Conservation (phyloP, 805 yeast genomes). For the Candida anglica region DNA sequence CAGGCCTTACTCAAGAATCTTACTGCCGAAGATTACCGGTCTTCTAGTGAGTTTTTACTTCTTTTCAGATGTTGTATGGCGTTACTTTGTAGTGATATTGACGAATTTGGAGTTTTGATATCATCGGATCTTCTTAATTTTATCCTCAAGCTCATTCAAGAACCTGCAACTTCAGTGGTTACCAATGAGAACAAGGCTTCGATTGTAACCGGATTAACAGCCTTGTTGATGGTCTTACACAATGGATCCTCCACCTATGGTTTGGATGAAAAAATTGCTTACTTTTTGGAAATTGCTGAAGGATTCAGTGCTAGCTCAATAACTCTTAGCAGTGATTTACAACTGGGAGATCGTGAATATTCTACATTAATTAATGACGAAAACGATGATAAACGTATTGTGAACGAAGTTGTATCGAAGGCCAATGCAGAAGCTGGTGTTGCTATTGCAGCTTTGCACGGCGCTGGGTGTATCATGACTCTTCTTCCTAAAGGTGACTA, state of each 20-base stretch:
- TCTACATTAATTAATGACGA: slow-evolving; percentile 35
- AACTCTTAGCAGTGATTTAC: slow-evolving; percentile 25
- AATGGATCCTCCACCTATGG: slow-evolving; percentile 50
- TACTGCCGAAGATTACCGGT: slow-evolving; percentile 26
- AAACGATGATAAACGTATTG: slow-evolving; percentile 29
- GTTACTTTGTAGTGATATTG: slow-evolving; percentile 45
- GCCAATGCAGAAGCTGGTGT: slow-evolving; percentile 32
- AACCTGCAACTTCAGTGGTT: slow-evolving; percentile 29
- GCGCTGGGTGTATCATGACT: slow-evolving; percentile 41
- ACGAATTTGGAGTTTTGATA: slow-evolving; percentile 42
- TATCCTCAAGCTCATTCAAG: slow-evolving; percentile 25
- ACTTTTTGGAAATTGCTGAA: slow-evolving; percentile 44
- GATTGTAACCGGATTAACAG: slow-evolving; percentile 34
- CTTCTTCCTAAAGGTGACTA: slow-evolving; percentile 40
- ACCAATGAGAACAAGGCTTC: slow-evolving; percentile 36
- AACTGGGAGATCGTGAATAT: slow-evolving; percentile 40
- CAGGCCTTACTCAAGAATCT: slow-evolving; percentile 32
- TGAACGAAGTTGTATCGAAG: slow-evolving; percentile 26
- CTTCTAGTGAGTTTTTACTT: slow-evolving; percentile 37
- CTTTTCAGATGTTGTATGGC: slow-evolving; percentile 39
- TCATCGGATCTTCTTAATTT: slow-evolving; percentile 24
- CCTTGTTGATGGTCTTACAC: slow-evolving; percentile 39
- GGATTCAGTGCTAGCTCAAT: slow-evolving; percentile 28
- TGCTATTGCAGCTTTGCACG: slow-evolving; percentile 43
- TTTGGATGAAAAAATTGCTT: slow-evolving; percentile 40